Evolutionary conservation across 306 rosid genomes (phyloP).

Genomic region (Vicia villosa): DNA sequence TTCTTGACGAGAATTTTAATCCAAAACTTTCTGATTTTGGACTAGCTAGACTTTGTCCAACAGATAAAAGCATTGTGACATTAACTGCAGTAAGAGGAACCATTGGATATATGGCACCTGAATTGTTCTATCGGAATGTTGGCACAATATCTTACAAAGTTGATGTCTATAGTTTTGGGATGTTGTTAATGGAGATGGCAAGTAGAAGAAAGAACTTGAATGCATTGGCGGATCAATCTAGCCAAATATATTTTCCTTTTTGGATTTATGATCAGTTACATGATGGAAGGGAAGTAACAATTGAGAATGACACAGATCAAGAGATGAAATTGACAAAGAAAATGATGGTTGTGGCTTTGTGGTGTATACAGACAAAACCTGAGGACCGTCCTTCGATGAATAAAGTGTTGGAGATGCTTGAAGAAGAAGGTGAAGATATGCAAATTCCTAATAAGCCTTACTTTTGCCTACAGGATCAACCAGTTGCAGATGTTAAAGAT

Average conservation of each 20-base stretch:
- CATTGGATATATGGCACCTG: slow-evolving; percentile 14
- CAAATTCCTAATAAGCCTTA: slow-evolving; percentile 15
- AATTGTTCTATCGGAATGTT: not conserved
- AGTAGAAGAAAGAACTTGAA: not conserved
- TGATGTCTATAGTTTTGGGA: slow-evolving; percentile 11
- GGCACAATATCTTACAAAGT: slow-evolving; percentile 11
- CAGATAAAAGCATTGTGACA: not conserved
- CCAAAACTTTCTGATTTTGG: slow-evolving; percentile 22
- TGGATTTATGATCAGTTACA: slow-evolving; percentile 1
- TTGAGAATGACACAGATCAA: not conserved
- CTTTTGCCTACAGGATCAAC: not conserved
- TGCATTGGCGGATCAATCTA: not conserved
- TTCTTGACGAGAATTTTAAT: not conserved
- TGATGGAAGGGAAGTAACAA: not conserved
- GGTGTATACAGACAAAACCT: slow-evolving; percentile 3
- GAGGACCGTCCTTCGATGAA: not conserved
- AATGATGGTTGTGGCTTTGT: slow-evolving; percentile 16
- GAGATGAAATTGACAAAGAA: slow-evolving; percentile 5
- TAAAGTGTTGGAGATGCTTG: slow-evolving; percentile 22
- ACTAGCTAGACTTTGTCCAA: not conserved
- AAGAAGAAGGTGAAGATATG: not conserved
- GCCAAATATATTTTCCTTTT: not conserved
- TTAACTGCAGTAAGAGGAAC: slow-evolving; percentile 12
- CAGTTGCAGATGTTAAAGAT: not conserved
- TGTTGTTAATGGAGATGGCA: slow-evolving; percentile 9